Percentiles rank a stretch among this genome's conserved stretches.
These are phyloP conservation scores for Volvox africanus DNA, from an alignment of 139 green algal species.

Conservation along the genomic window DNA sequence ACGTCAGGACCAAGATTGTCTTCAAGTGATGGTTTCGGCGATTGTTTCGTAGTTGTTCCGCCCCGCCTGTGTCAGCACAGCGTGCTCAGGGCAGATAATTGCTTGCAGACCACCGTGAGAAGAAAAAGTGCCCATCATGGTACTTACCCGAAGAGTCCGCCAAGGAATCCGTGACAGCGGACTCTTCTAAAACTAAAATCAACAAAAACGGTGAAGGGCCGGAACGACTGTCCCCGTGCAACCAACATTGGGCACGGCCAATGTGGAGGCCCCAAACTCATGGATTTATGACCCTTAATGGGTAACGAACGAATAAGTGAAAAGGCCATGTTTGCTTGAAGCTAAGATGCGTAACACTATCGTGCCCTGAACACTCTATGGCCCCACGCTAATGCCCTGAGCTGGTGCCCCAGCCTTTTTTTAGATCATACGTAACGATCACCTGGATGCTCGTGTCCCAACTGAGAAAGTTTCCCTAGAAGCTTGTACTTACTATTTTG, in stretches of 20 bases:
- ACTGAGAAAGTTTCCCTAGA: no score
- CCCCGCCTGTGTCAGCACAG: neutral
- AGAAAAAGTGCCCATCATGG: no score
- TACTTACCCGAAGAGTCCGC: slow-evolving; percentile 26
- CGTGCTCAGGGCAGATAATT: neutral
- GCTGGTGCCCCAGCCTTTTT: no score
- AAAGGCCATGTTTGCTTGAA: neutral
- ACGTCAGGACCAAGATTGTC: slow-evolving; percentile 57
- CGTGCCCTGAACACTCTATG: no score
- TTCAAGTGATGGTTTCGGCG: slow-evolving; percentile 40
- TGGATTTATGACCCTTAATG: neutral
- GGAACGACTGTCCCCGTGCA: neutral
- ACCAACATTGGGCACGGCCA: neutral
- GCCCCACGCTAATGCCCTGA: no score
- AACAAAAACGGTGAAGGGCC: neutral
- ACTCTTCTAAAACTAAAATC: neutral
- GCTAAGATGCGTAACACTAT: neutral
- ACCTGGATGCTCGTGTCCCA: no score
- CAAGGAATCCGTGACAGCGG: slow-evolving; percentile 18
- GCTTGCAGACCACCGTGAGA: no score
- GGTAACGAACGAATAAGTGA: neutral
- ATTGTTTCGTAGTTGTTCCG: neutral
- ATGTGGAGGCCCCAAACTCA: neutral
- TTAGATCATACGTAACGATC: no score
- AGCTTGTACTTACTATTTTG: no score